Evolutionary conservation across 2,329 filamentous ascomycete genomes (phyloP), one percentile per base, ranked within the genome.

Genomic region (Paracorniculantispora psalliotae): DNA sequence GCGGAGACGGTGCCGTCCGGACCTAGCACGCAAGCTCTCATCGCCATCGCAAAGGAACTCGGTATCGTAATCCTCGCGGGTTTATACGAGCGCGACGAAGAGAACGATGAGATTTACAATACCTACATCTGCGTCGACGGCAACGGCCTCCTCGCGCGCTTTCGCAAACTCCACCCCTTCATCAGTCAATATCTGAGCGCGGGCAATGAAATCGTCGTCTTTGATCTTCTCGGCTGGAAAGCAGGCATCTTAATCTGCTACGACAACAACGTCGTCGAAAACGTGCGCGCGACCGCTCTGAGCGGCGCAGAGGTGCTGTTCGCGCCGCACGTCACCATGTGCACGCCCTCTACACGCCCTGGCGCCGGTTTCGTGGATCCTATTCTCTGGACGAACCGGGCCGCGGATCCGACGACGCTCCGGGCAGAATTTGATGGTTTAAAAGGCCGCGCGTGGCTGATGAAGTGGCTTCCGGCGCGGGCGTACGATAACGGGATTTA

Each of bases 201-300:
- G 1, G 62, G 62, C 6, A 25, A 58, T 15, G 61, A 64, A 23
- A 35, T 61, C 6, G 60, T 63, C 28, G 61, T 63, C 2, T 64
- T 65, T 23, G 56, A 65, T 44, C 30, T 64, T 21, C 58, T 64
- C 3, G 62, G 62, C 1, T 63, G 62, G 61, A 61, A 59, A 26
- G 61, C 61, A 6, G 61, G 61, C 30, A 62, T 65, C n/a, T 47
- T 64, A 9, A 65, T 64, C 41, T 65, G 61, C 61, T 65, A 64
- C 61, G 62, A 64, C 51, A 65, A 64, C 54, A 64, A 64, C 28
- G 57, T 64, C 30, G 61, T 65, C 13, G 61, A 65, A 43, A 64
- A 65, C 23, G 63, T 60, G 3, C 63, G 63, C 3, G 60, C 59
- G 7, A 62, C 59, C 21, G 61, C 63, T 13, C 54, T 62, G 7